phyloP scores from a whole-genome alignment of 2,329 filamentous ascomycete genomes.

The Ophiocordyceps camponoti-rufipedis region DNA sequence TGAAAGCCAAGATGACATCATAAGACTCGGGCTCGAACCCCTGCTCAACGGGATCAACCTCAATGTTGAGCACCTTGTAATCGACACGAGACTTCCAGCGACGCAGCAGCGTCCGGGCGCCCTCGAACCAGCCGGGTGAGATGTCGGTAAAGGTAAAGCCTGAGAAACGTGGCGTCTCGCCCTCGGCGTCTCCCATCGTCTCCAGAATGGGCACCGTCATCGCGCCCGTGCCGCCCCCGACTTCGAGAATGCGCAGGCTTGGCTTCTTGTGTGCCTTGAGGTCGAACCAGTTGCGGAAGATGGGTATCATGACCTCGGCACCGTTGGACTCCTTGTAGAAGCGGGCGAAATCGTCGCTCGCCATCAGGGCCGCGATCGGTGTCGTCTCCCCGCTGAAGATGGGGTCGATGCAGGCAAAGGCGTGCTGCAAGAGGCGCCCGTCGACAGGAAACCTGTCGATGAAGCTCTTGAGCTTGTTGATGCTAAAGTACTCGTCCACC shows the following conservation, averaged over 20 bases:
- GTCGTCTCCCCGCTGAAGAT: background rate
- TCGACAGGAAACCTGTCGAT: slow-evolving; percentile 1
- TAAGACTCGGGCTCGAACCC: slow-evolving; percentile 1
- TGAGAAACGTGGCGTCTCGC: background rate
- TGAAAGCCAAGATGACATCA: background rate
- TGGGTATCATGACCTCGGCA: background rate
- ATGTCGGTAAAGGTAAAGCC: slow-evolving; percentile 1
- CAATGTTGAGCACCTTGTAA: slow-evolving; percentile 1
- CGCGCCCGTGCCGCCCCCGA: background rate
- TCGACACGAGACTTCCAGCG: slow-evolving; percentile 1
- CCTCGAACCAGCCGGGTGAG: slow-evolving; percentile 1
- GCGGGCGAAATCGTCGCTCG: background rate
- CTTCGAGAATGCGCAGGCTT: background rate
- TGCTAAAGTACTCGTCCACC: background rate
- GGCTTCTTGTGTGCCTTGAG: slow-evolving; percentile 1
- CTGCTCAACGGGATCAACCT: background rate
- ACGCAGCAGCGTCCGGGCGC: background rate
- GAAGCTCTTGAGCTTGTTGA: background rate
- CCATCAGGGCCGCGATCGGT: background rate
- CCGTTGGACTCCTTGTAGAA: background rate
- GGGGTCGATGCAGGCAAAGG: background rate
- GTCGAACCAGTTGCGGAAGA: slow-evolving; percentile 1
- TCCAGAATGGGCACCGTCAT: background rate
- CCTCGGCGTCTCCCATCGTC: background rate
- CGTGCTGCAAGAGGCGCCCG: background rate